phyloP scores from a whole-genome alignment of 2,329 filamentous ascomycete species.

The Botrytis galanthina region DNA sequence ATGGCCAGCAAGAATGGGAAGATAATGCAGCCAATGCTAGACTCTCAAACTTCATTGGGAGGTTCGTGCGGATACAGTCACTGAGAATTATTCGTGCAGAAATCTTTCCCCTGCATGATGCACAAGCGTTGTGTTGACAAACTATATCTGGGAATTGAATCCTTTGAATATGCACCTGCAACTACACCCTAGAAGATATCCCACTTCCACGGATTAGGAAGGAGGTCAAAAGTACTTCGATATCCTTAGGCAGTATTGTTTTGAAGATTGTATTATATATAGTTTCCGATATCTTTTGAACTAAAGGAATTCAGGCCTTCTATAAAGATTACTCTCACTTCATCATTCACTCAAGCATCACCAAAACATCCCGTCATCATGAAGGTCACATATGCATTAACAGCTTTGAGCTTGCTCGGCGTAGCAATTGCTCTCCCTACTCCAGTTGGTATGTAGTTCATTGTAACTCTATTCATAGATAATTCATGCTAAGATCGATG shows the following conservation, averaged over 20 bases:
- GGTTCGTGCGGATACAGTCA: neutral
- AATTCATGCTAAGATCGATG: neutral
- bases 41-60: neutral
- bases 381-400: constrained; percentile 6
- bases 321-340: neutral
- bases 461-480: neutral
- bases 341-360: neutral
- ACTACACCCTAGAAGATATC: neutral
- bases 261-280: neutral
- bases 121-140: neutral
- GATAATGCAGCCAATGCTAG: neutral
- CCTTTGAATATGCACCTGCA: neutral
- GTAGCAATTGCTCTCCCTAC: neutral
- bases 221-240: constrained; percentile 1
- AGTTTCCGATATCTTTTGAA: neutral
- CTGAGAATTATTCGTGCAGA: no score
- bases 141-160: neutral
- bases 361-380: neutral
- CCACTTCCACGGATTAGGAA: constrained; percentile 6
- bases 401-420: constrained; percentile 1
- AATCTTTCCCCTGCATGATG: neutral
- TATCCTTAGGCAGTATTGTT: neutral
- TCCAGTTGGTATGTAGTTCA: neutral
- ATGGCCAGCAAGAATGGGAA: neutral
- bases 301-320: no score